Percentiles rank a stretch among this genome's conserved stretches.
phyloP scores from a whole-genome alignment of 2,329 filamentous ascomycete species.

The Fusarium floridanum region DNA sequence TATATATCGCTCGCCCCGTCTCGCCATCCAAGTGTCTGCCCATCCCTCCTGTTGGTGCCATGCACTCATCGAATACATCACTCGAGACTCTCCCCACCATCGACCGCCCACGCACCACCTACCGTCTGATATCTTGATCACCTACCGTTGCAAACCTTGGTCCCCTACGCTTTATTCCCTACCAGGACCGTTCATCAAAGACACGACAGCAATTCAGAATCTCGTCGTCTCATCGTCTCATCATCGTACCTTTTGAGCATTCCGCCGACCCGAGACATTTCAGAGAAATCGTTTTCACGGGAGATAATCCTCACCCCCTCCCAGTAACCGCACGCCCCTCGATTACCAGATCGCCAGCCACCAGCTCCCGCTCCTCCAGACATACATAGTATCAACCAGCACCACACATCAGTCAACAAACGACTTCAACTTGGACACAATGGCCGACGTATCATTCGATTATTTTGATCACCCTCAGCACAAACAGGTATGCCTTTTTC shows the following conservation, averaged over 20 bases:
- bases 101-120: slow-evolving; percentile 39
- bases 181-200: slow-evolving; percentile 4
- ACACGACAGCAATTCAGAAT: slow-evolving; percentile 6
- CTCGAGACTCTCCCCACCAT: slow-evolving; percentile 44
- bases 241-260: slow-evolving; percentile 20
- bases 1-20: slow-evolving; percentile 50
- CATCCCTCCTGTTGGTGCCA: slow-evolving; percentile 40
- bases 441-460: slow-evolving; percentile 47
- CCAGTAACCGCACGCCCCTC: slow-evolving; percentile 27
- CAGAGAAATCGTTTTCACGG: slow-evolving; percentile 1
- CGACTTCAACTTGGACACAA: slow-evolving; percentile 34
- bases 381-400: slow-evolving; percentile 36
- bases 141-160: slow-evolving; percentile 20
- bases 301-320: slow-evolving; percentile 15
- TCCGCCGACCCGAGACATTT: slow-evolving; percentile 22
- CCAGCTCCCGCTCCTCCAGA: slow-evolving; percentile 17
- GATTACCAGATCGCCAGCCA: slow-evolving; percentile 24
- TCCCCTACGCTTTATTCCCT: slow-evolving; percentile 9
- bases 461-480: slow-evolving; percentile 46
- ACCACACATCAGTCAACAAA: slow-evolving; percentile 39
- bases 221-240: slow-evolving; percentile 26
- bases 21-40: slow-evolving; percentile 46
- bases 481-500: slow-evolving; percentile 43
- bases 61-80: slow-evolving; percentile 45
- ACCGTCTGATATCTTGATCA: slow-evolving; percentile 40